Evolutionary conservation across 192 early-diverging fungal species (phyloP).

Genomic region (Coemansia sp.): DNA sequence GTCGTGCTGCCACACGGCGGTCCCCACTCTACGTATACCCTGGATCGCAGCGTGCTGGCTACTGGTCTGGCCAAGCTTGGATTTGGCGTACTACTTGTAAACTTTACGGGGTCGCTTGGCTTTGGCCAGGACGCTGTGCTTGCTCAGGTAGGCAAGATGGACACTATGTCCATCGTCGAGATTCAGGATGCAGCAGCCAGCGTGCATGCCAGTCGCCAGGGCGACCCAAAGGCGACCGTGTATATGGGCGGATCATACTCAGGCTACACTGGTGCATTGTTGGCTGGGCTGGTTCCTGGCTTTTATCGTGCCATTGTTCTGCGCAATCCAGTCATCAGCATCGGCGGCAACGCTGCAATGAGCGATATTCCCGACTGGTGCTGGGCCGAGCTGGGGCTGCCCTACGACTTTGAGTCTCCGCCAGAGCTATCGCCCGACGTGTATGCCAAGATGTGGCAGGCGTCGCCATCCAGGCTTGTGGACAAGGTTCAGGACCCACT

Average conservation of each 20-base stretch:
- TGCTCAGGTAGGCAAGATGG: constrained; percentile 62
- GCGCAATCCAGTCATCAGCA: constrained; percentile 72
- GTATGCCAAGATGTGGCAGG: constrained; percentile 57
- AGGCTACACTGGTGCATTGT: constrained; percentile 62
- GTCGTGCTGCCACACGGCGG: constrained; percentile 80
- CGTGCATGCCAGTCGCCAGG: constrained; percentile 37
- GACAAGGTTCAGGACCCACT: constrained; percentile 60
- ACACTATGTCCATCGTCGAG: constrained; percentile 65
- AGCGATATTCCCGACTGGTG: constrained; percentile 76
- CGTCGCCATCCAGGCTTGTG: constrained; percentile 59
- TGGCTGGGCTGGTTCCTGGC: constrained; percentile 55
- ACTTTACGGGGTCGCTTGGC: constrained; percentile 77
- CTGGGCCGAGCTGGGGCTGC: constrained; percentile 63
- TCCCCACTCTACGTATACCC: constrained; percentile 59
- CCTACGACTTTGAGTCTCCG: constrained; percentile 58
- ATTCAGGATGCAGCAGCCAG: constrained; percentile 47
- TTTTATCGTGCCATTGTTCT: constrained; percentile 63
- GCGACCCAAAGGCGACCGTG: constrained; percentile 54
- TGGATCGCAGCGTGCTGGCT: constrained; percentile 50
- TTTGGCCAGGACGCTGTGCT: constrained; percentile 71
- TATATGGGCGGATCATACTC: constrained; percentile 74
- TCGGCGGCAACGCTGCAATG: constrained; percentile 58
- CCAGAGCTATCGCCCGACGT: constrained; percentile 54
- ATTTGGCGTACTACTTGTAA: constrained; percentile 64
- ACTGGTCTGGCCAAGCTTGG: constrained; percentile 59